phyloP scores from a whole-genome alignment of 2,329 filamentous ascomycete species.

The Leptographium galeiforme region DNA sequence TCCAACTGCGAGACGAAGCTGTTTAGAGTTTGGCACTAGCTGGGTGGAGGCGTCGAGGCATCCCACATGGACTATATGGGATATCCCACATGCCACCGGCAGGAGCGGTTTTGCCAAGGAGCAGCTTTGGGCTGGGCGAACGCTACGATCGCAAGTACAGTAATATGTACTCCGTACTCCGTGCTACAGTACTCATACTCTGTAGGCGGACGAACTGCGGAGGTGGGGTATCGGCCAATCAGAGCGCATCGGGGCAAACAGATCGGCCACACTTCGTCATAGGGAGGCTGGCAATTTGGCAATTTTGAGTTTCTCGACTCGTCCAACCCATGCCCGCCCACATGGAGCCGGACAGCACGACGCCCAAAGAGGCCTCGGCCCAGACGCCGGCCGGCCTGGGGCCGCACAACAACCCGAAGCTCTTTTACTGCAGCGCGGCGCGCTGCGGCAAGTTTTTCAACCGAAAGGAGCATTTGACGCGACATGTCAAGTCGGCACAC shows the following conservation, averaged over 20 bases:
- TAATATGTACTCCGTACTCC: too few species aligned
- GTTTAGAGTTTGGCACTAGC: neutral
- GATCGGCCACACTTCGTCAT: too few species aligned
- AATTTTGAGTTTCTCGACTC: too few species aligned
- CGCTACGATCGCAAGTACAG: too few species aligned
- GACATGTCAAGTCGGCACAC: constrained; percentile 3
- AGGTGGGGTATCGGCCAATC: too few species aligned
- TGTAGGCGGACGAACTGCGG: too few species aligned
- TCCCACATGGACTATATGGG: neutral
- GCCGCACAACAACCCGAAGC: neutral
- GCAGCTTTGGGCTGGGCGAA: too few species aligned
- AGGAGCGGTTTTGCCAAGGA: too few species aligned
- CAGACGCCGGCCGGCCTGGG: neutral
- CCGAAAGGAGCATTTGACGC: constrained; percentile 3
- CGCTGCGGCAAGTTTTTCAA: constrained; percentile 3
- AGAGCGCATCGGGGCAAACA: too few species aligned
- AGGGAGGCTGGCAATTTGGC: too few species aligned
- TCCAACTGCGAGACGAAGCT: neutral
- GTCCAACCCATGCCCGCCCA: too few species aligned
- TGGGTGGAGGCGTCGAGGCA: neutral
- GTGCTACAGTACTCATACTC: too few species aligned
- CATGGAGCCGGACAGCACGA: neutral
- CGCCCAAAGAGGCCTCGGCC: neutral
- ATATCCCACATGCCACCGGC: neutral
- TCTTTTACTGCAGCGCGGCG: constrained; percentile 2